These are phyloP conservation scores for Syncephalastrum racemosum DNA, from an alignment of 371 early-diverging fungal genomes.

Conservation along the genomic window DNA sequence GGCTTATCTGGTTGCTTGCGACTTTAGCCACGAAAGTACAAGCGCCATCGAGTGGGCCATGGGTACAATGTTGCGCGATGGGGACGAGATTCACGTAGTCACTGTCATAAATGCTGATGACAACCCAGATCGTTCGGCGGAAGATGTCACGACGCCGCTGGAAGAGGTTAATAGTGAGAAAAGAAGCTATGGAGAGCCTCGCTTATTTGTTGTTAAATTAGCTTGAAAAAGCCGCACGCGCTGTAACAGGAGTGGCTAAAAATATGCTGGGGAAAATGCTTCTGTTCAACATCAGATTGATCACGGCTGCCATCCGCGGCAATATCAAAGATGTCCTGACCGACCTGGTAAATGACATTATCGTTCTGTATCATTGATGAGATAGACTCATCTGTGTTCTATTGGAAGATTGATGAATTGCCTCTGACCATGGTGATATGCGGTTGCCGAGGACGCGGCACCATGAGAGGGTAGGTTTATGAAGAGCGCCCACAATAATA, in stretches of 20 bases:
- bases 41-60: slow-evolving; percentile 58
- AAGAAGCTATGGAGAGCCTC: not conserved
- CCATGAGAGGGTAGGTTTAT: slow-evolving; percentile 50
- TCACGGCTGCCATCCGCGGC: slow-evolving; percentile 49
- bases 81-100: slow-evolving; percentile 53
- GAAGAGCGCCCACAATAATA: not conserved
- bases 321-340: slow-evolving; percentile 51
- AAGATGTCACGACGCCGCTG: slow-evolving; percentile 12
- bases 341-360: slow-evolving; percentile 25
- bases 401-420: slow-evolving; percentile 44
- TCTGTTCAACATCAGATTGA: slow-evolving; percentile 47
- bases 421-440: slow-evolving; percentile 57
- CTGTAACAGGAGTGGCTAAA: slow-evolving; percentile 32
- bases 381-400: not conserved
- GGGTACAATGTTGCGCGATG: slow-evolving; percentile 57
- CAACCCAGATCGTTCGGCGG: slow-evolving; percentile 23
- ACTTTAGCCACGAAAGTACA: slow-evolving; percentile 45
- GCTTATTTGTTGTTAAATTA: not conserved
- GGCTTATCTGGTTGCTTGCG: slow-evolving; percentile 41
- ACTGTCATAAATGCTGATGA: slow-evolving; percentile 50
- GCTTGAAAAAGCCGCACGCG: slow-evolving; percentile 28
- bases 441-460: slow-evolving; percentile 57
- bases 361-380: not conserved
- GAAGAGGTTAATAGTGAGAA: slow-evolving; percentile 12
- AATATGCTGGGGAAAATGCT: slow-evolving; percentile 36